Percentiles rank a stretch among this genome's conserved stretches.
phyloP scores from a whole-genome alignment of 129 eudicot genomes.

The Lactuca saligna region DNA sequence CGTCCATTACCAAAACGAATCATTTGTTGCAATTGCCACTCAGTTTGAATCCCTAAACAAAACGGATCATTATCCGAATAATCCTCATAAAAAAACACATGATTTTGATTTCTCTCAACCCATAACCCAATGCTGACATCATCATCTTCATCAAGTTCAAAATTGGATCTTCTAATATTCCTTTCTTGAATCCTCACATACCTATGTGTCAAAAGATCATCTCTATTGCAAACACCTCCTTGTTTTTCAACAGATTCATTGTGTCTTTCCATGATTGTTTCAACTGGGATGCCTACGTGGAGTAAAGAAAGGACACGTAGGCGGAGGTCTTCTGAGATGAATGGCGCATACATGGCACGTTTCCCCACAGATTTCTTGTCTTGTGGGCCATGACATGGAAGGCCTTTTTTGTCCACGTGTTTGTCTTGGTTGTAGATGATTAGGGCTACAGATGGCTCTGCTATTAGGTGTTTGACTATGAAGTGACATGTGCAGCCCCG shows the following conservation, averaged over 20 bases:
- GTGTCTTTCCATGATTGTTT: constrained; percentile 96
- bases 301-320: constrained; percentile 76
- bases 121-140: constrained; percentile 73
- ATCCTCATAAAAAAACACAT: constrained; percentile 74
- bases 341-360: constrained; percentile 94
- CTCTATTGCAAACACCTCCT: constrained; percentile 84
- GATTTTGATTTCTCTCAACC: constrained; percentile 68
- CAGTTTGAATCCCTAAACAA: constrained; percentile 79
- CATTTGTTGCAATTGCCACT: constrained; percentile 98
- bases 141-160: constrained; percentile 84
- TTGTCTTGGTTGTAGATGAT: constrained; percentile 81
- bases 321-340: constrained; percentile 86
- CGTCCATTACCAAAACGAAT: constrained; percentile 79
- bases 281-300: constrained; percentile 91
- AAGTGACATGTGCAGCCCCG: constrained; percentile 96
- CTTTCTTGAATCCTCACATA: constrained; percentile 89
- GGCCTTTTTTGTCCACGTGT: constrained; percentile 76
- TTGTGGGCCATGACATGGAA: constrained; percentile 92
- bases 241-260: constrained; percentile 82
- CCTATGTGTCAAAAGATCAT: constrained; percentile 85
- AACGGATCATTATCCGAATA: constrained; percentile 74
- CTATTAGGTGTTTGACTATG: constrained; percentile 83
- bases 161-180: constrained; percentile 67
- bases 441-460: constrained; percentile 84
- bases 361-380: constrained; percentile 84